Base-by-base conservation (phyloP, 2,329 filamentous ascomycete genomes). In the Pseudocercospora vitis region DNA sequence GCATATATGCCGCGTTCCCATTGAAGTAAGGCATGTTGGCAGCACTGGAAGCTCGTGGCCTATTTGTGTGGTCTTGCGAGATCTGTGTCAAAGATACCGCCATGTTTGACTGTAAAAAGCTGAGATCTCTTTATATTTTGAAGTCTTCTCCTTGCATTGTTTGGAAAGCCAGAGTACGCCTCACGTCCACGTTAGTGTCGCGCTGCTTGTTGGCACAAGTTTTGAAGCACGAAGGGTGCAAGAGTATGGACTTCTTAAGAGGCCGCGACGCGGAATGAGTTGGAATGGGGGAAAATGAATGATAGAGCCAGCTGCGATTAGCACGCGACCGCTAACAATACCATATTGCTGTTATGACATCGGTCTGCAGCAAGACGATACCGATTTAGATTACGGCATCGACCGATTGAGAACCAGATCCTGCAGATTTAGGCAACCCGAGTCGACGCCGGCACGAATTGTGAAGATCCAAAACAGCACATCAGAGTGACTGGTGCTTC, bases 21-120 rank as follows among this genome's bases (percentile, higher is more conserved):
- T 51, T 47, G 26, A 52, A 46, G 39, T 51, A 49, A 1, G 48
- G 33, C 47, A 55, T 53, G 12, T n/a, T 24, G 29, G 35, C 37
- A 16, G 42, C 35, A 9, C 40, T 44, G n/a, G 37, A 39, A 28
- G 35, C 45, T 48, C 18, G 49, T 18, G 7, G 48, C 26, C 23
- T 55, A 12, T 42, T 21, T 18, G 19, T 42, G 37, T 42, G 19
- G 37, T 50, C 28, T 18, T 48, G 29, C 12, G 48, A 35, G 7
- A 52, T 21, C 23, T 54, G 54, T 23, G 55, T 21, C 11, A 57
- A 42, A 28, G 55, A 57, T 23, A 60, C 39, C 4, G 57, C 57
- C 57, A 60, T 60, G 14, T n/a, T n/a, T n/a, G n/a, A n/a, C n/a
- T n/a, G n/a, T n/a, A n/a, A n/a, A n/a, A n/a, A n/a, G n/a, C n/a